Conservation (phyloP, 805 yeast species). For the Ogataea henricii region DNA sequence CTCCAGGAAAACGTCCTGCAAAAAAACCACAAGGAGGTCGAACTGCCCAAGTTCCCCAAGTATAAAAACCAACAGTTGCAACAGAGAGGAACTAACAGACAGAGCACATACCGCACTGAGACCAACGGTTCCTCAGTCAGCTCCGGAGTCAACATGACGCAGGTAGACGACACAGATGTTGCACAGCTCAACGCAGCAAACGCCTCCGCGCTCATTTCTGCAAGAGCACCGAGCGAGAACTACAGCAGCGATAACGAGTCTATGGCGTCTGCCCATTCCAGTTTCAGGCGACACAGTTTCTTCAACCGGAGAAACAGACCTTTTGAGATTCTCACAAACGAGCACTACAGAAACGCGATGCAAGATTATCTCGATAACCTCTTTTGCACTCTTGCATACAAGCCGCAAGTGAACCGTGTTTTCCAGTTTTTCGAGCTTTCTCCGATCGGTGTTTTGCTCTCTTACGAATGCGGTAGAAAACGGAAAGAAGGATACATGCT, state of each 20-base stretch:
- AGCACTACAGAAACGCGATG: conserved; percentile 47
- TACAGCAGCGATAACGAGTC: conserved; percentile 9
- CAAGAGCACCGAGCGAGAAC: not conserved
- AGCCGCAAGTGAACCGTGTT: conserved; percentile 79
- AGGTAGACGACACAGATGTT: conserved; percentile 6
- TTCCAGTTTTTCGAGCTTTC: conserved; percentile 90
- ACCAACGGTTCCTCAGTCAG: conserved; percentile 11
- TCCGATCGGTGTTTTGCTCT: conserved; percentile 78
- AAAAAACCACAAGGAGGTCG: conserved; percentile 28
- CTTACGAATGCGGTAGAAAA: conserved; percentile 76
- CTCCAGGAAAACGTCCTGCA: conserved; percentile 42
- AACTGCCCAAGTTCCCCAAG: conserved; percentile 42
- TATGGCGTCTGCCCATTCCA: conserved; percentile 14
- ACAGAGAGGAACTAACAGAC: not conserved
- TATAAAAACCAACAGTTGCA: conserved; percentile 21
- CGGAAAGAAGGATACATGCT: conserved; percentile 90
- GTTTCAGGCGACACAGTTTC: conserved; percentile 13
- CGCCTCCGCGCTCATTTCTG: conserved; percentile 7
- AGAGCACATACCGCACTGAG: conserved; percentile 7
- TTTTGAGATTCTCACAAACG: conserved; percentile 18
- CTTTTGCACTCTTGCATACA: conserved; percentile 58
- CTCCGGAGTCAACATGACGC: conserved; percentile 1
- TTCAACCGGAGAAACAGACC: conserved; percentile 12
- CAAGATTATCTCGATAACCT: conserved; percentile 70
- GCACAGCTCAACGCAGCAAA: conserved; percentile 5